These are phyloP conservation scores for Wickerhamomyces tratensis DNA, from an alignment of 805 yeast species.

Conservation along the genomic window DNA sequence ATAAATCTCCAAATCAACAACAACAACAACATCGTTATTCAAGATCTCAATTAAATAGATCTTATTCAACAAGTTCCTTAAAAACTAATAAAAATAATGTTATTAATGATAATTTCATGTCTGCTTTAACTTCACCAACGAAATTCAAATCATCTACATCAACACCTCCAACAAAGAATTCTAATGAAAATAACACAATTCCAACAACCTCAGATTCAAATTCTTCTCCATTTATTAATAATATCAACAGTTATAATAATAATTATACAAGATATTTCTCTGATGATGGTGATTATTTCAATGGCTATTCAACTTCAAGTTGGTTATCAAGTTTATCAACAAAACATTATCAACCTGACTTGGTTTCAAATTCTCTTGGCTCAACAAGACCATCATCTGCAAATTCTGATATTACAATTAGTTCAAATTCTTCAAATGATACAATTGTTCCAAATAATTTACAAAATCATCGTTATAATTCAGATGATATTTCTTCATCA, in stretches of 20 bases:
- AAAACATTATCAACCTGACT: not conserved
- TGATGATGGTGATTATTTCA: slow-evolving; percentile 18
- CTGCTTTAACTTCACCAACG: slow-evolving; percentile 2
- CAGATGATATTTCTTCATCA: not conserved
- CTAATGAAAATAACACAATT: not conserved
- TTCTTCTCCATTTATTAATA: slow-evolving; percentile 3
- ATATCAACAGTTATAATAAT: not conserved
- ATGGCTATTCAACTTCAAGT: not conserved
- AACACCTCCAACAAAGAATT: not conserved
- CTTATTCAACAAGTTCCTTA: slow-evolving; percentile 1
- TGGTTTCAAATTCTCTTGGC: not conserved
- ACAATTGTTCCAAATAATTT: not conserved
- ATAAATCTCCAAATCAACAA: not conserved
- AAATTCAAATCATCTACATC: not conserved
- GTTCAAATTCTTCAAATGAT: not conserved
- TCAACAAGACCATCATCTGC: slow-evolving; percentile 1
- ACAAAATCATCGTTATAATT: too few species aligned
- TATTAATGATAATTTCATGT: slow-evolving; percentile 6
- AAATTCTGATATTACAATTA: not conserved
- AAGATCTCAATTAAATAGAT: not conserved
- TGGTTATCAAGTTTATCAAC: slow-evolving; percentile 5
- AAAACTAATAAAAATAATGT: not conserved
- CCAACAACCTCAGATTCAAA: not conserved
- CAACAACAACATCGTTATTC: not conserved
- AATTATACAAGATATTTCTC: slow-evolving; percentile 16